Evolutionary conservation across 140 eudicot species (phyloP).

Genomic region (Cichorium intybus): DNA sequence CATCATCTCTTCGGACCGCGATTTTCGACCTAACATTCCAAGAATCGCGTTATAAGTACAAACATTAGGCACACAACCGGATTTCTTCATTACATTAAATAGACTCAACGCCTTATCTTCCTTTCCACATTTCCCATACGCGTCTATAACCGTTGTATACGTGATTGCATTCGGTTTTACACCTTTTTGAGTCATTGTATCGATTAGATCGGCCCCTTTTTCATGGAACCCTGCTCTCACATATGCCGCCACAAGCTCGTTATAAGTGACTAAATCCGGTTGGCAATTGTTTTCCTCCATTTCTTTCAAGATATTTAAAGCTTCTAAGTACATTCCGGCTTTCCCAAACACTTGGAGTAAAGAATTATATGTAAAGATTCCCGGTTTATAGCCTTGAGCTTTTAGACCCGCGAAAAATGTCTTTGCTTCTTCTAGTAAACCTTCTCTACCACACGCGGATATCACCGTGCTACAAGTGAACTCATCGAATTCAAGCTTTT

Average conservation of each 20-base stretch:
- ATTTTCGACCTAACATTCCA: slow-evolving; percentile 83
- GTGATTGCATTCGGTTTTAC: slow-evolving; percentile 82
- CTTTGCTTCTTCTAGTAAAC: slow-evolving; percentile 88
- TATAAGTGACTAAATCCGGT: slow-evolving; percentile 82
- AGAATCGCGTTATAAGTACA: slow-evolving; percentile 80
- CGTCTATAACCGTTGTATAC: slow-evolving; percentile 82
- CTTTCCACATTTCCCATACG: slow-evolving; percentile 79
- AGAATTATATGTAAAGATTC: slow-evolving; percentile 82
- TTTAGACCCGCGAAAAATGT: slow-evolving; percentile 60
- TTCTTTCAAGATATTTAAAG: slow-evolving; percentile 68
- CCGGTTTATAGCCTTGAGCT: slow-evolving; percentile 61
- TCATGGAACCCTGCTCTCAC: slow-evolving; percentile 91
- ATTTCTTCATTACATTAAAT: slow-evolving; percentile 68
- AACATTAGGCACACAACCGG: slow-evolving; percentile 90
- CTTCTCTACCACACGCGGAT: slow-evolving; percentile 96
- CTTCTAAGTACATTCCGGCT: slow-evolving; percentile 78
- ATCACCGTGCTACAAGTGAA: slow-evolving; percentile 95
- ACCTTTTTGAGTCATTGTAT: slow-evolving; percentile 72
- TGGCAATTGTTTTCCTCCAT: slow-evolving; percentile 86
- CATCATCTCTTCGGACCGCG: slow-evolving; percentile 75
- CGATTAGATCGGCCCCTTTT: slow-evolving; percentile 77
- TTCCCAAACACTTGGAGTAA: slow-evolving; percentile 90
- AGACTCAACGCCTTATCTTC: slow-evolving; percentile 71
- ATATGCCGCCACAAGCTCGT: slow-evolving; percentile 90
- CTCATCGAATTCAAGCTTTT: slow-evolving; percentile 81